Evolutionary conservation across 306 rosid species (phyloP), one percentile per base, ranked within the genome.

Genomic region (Cajanus cajan): DNA sequence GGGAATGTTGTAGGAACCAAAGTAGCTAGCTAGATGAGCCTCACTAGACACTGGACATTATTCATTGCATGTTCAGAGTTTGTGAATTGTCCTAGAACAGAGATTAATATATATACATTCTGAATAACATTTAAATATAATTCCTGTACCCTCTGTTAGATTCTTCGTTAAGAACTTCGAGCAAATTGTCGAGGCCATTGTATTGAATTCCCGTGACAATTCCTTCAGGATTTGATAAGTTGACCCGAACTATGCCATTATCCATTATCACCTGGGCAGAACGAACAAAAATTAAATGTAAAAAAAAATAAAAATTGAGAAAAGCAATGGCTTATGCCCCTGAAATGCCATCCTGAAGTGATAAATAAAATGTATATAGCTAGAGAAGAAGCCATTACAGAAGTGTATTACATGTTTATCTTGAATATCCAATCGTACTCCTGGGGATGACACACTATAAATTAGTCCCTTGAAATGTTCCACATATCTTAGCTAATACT

Each of bases 201-300:
- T 95, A 95, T 40, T 83, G 90, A 47, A 95, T 93, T 21, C 90
- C 96, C 1, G 91, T 93, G 62, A 95, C 85, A 71, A 76, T 77
- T 66, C 99, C 99, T 66, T 63, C 96, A 0, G 99, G 98, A 28
- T 88, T 91, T 36, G 99, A 88, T 83, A 95, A 52, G 4, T 88
- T 93, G 0, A 95, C 90, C 77, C 90, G 92, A 16, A 90, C 82
- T 79, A 95, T 90, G 73, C 98, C 99, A 89, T 95, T 95, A 79
- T 91, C 99, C 85, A 95, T 83, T 44, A 88, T 78, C 78, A 95
- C 94, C 99, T 95, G 59, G 10, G 71, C 82, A 74, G 5, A 73
- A 62, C 40, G 40, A 28, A 71, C 2, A 48, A 10, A 69, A 13
- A 24, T n/a, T 8, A 34, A 9, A 21, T 12, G 75, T 70, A 1